phyloP scores from a whole-genome alignment of 2,329 filamentous ascomycete genomes.

The Cadophora gregata region DNA sequence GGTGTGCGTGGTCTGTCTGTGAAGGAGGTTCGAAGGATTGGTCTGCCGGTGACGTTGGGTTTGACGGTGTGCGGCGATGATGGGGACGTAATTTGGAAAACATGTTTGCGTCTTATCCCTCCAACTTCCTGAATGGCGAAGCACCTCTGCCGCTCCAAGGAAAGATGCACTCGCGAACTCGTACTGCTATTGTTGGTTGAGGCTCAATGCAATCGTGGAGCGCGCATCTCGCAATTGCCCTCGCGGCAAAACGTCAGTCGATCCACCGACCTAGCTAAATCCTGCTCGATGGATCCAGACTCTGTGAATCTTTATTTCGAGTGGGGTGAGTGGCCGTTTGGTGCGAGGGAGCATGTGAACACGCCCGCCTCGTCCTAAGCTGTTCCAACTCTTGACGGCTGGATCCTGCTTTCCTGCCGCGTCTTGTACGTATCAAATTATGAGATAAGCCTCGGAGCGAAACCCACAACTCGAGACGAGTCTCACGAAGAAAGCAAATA shows the following conservation, averaged over 20 bases:
- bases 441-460: slow-evolving; percentile 7
- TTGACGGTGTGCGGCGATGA: slow-evolving; percentile 43
- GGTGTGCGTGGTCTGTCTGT: slow-evolving; percentile 40
- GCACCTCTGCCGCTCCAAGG: not conserved
- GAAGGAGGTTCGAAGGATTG: slow-evolving; percentile 40
- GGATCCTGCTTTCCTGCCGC: slow-evolving; percentile 9
- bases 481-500: not conserved
- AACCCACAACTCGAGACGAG: not conserved
- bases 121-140: not conserved
- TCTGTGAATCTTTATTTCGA: not conserved
- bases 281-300: not conserved
- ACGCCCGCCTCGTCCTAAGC: slow-evolving; percentile 1
- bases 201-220: slow-evolving; percentile 21
- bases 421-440: slow-evolving; percentile 9
- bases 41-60: slow-evolving; percentile 43
- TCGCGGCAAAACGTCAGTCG: not conserved
- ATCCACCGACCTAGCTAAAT: not conserved
- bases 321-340: not conserved
- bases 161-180: not conserved
- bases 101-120: slow-evolving; percentile 34
- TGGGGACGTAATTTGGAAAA: slow-evolving; percentile 46
- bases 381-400: slow-evolving; percentile 17
- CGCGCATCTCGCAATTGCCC: slow-evolving; percentile 22
- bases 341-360: slow-evolving; percentile 23
- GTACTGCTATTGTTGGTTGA: slow-evolving; percentile 12